These are phyloP conservation scores for Nitzschia sp. DNA, from an alignment of 108 stramenopile genomes.

Conservation along the genomic window DNA sequence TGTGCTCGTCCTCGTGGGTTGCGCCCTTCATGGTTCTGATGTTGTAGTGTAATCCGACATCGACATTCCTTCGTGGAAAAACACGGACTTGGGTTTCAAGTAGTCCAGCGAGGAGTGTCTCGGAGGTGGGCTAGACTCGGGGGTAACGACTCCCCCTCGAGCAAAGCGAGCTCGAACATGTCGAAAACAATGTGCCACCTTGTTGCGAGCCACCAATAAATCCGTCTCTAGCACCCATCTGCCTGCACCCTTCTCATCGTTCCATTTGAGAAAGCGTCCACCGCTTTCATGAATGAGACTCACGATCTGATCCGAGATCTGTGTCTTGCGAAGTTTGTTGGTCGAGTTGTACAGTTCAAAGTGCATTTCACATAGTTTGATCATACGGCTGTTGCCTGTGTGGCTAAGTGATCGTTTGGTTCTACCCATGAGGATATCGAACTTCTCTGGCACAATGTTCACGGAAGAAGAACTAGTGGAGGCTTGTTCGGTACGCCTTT, in stretches of 20 bases:
- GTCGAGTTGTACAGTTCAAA: conserved; percentile 22
- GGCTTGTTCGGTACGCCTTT: not conserved
- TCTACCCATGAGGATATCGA: conserved; percentile 36
- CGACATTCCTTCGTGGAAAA: too few relatives aligned
- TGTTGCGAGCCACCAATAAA: conserved; percentile 14
- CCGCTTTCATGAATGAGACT: conserved; percentile 15
- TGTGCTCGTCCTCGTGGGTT: too few relatives aligned
- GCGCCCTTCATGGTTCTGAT: too few relatives aligned
- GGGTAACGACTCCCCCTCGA: too few relatives aligned
- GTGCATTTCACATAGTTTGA: conserved; percentile 19
- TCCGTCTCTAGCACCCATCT: conserved; percentile 17
- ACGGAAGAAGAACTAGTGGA: not conserved
- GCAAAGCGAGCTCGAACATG: conserved; percentile 25
- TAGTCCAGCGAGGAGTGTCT: too few relatives aligned
- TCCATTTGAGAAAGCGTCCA: conserved; percentile 32
- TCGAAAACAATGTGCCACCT: conserved; percentile 33
- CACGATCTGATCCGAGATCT: conserved; percentile 25
- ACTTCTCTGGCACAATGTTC: conserved; percentile 15
- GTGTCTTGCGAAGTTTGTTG: conserved; percentile 30
- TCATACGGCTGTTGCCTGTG: conserved; percentile 13
- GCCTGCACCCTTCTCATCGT: conserved; percentile 7
- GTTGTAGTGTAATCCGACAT: too few relatives aligned
- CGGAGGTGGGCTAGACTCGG: too few relatives aligned
- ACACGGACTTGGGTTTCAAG: too few relatives aligned
- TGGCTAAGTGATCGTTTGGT: not conserved